phyloP scores from a whole-genome alignment of 805 yeast genomes.

The Metschnikowia santaceciliae region DNA sequence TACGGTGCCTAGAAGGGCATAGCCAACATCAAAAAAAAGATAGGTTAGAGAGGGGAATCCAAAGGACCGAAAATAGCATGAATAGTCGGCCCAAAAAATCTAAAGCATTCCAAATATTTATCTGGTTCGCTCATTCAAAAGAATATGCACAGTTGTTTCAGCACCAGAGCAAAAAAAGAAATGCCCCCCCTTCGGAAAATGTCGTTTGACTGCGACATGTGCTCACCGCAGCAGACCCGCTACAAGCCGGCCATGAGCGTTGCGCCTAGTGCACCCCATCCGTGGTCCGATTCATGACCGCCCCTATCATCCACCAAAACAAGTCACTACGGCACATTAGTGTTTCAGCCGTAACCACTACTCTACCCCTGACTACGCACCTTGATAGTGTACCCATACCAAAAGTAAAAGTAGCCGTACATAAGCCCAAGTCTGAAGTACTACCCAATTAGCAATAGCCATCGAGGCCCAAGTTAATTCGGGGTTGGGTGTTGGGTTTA shows the following conservation, averaged over 20 bases:
- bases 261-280: background rate
- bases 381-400: background rate
- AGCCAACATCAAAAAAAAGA: background rate
- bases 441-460: background rate
- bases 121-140: background rate
- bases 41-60: background rate
- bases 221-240: slow-evolving; percentile 5
- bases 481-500: background rate
- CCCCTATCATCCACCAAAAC: background rate
- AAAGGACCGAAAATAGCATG: background rate
- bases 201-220: slow-evolving; percentile 4
- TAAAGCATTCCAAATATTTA: background rate
- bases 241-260: background rate
- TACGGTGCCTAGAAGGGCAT: background rate
- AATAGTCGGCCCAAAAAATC: background rate
- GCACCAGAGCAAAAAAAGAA: background rate
- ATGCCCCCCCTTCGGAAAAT: slow-evolving; percentile 2
- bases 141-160: slow-evolving; percentile 1
- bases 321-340: background rate
- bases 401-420: too few relatives aligned
- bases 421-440: background rate
- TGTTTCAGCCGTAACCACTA: background rate
- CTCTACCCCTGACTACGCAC: background rate
- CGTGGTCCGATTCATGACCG: background rate
- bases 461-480: too few relatives aligned